A percentile compares a stretch with the other conserved stretches of the same genome.
Conservation (phyloP, 2,329 filamentous ascomycete species). For the Emergomyces pasteurianus region DNA sequence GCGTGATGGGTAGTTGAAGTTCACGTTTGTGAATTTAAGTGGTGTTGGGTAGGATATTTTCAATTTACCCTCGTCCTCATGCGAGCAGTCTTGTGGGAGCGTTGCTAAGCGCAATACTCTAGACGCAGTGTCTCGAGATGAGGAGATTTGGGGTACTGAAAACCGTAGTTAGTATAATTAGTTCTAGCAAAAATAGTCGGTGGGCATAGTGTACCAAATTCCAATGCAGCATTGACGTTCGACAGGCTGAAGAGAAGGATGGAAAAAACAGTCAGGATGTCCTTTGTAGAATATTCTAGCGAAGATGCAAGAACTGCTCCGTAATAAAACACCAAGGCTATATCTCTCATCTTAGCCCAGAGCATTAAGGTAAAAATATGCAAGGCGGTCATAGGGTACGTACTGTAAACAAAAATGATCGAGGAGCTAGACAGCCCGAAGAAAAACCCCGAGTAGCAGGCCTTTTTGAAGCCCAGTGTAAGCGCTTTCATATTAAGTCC, state of each 20-base stretch:
- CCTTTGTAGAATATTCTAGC: conserved; percentile 39
- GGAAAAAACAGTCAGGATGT: conserved; percentile 63
- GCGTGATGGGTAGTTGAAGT: conserved; percentile 59
- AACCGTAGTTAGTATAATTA: conserved; percentile 5
- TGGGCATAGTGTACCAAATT: conserved; percentile 37
- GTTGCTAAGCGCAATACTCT: conserved; percentile 59
- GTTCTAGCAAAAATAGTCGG: no score
- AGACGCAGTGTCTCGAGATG: conserved; percentile 58
- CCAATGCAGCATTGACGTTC: conserved; percentile 56
- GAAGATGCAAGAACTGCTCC: conserved; percentile 52
- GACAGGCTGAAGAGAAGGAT: conserved; percentile 74
- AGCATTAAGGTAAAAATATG: not conserved
- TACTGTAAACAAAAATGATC: conserved; percentile 54
- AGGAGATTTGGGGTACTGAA: conserved; percentile 63
- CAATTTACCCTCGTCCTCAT: conserved; percentile 45
- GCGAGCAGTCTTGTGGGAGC: conserved; percentile 44
- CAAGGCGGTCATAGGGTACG: conserved; percentile 6
- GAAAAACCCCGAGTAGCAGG: conserved; percentile 54
- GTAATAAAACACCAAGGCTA: conserved; percentile 72
- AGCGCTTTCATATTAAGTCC: conserved; percentile 42
- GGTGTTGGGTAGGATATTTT: conserved; percentile 33
- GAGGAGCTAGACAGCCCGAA: conserved; percentile 69
- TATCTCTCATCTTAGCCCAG: conserved; percentile 5
- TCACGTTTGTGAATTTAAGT: conserved; percentile 49
- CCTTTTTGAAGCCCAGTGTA: conserved; percentile 52